A percentile compares a stretch with the other conserved stretches of the same genome.
phyloP scores from a whole-genome alignment of 2,329 filamentous ascomycete genomes.

The Cladophialophora carrionii region DNA sequence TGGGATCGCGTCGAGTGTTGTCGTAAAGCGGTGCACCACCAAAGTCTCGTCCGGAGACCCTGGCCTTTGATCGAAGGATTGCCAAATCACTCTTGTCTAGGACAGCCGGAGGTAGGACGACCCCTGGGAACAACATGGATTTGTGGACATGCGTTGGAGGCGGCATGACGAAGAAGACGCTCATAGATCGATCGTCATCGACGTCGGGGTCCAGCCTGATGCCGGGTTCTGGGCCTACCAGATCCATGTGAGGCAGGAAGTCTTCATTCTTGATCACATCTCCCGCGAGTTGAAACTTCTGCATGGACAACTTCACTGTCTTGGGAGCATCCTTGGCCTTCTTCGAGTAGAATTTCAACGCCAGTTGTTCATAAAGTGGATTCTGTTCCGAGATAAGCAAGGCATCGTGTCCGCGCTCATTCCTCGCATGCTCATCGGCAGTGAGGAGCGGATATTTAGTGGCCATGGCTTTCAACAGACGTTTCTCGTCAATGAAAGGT shows the following conservation, averaged over 20 bases:
- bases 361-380: conserved; percentile 82
- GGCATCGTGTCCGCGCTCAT: conserved; percentile 77
- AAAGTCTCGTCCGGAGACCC: conserved; percentile 68
- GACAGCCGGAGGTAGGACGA: conserved; percentile 70
- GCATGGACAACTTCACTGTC: conserved; percentile 73
- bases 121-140: conserved; percentile 88
- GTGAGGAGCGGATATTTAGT: conserved; percentile 80
- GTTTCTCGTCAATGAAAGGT: conserved; percentile 92
- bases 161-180: conserved; percentile 85
- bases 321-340: conserved; percentile 63
- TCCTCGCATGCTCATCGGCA: conserved; percentile 75
- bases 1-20: conserved; percentile 45
- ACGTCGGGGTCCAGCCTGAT: conserved; percentile 70
- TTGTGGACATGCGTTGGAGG: conserved; percentile 75
- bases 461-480: conserved; percentile 78
- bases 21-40: conserved; percentile 67
- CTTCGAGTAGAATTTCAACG: conserved; percentile 87
- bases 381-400: conserved; percentile 83
- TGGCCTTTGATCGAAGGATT: conserved; percentile 67
- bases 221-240: conserved; percentile 76
- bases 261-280: conserved; percentile 78
- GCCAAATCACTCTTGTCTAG: conserved; percentile 78
- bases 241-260: conserved; percentile 79
- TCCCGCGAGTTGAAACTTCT: conserved; percentile 74
- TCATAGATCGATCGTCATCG: conserved; percentile 85